phyloP scores from a whole-genome alignment of 73 alveolate genomes.

The Paramecium octaurelia region DNA sequence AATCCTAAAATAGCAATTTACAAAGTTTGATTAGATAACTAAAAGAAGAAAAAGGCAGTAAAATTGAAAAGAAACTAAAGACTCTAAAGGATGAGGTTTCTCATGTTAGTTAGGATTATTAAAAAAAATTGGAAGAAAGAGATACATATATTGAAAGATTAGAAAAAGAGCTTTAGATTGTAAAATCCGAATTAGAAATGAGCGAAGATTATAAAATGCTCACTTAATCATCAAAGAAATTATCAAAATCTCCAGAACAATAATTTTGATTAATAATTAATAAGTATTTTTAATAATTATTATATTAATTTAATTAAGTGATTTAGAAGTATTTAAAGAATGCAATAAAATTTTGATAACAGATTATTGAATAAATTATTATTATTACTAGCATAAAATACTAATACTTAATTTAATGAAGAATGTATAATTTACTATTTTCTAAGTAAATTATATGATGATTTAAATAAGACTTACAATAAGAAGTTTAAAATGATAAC shows the following conservation, averaged over 20 bases:
- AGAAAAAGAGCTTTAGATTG: not conserved
- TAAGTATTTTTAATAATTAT: not conserved
- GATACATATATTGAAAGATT: not conserved
- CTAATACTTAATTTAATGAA: no score
- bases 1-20: conserved; percentile 26
- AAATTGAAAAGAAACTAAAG: conserved; percentile 8
- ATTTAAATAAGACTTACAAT: no score
- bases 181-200: conserved; percentile 9
- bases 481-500: no score
- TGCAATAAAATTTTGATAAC: no score
- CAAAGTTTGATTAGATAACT: not conserved
- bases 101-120: not conserved
- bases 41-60: conserved; percentile 31
- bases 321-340: no score
- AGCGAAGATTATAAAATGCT: conserved; percentile 34
- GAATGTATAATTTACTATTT: no score
- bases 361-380: no score
- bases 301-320: no score
- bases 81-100: not conserved
- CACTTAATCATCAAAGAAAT: not conserved
- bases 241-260: not conserved
- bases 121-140: conserved; percentile 26
- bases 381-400: no score
- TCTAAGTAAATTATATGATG: no score
- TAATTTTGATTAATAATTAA: not conserved